Base-by-base conservation (phyloP, 768 basidiomycete genomes). In the Rickenella mellea region DNA sequence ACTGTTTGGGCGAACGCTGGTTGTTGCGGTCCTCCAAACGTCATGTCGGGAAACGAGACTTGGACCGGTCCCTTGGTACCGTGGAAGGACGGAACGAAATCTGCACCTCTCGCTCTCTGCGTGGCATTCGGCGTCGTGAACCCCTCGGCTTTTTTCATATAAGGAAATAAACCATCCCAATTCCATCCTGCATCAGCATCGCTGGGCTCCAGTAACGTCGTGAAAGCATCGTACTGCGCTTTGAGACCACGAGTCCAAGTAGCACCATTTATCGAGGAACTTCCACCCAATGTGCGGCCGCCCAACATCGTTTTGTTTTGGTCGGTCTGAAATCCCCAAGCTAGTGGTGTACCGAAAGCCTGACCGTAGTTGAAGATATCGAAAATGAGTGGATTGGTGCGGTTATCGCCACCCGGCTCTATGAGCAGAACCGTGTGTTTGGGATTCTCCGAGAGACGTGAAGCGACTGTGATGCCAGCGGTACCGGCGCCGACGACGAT, bases 11-110 rank as follows among this genome's bases (percentile, higher is more conserved):
- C 55, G 51, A 77, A 78, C n/a, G 53, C 63, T 2, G 56, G 43
- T 46, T 77, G 74, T 35, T 75, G 70, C 3, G 74, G 71, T 2
- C 74, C 76, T 10, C 74, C 73, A 46, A 73, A 77, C 70, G 77
- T 78, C 5, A 48, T 53, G 51, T 67, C 69, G 12, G 68, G 71
- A 49, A 65, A 71, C 1, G 71, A 70, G 20, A 74, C 73, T 47
- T 74, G 71, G 1, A 79, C 67, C 2, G 76, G 76, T 0, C 77
- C 77, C 1, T 56, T 41, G 17, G 61, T 66, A 5, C 75, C 76
- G 50, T 79, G 76, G 48, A 72, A 76, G 5, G 60, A 59, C 1
- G 59, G 54, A 42, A 72, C 62, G 7, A 54, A 71, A 42, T 71
- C 66, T 3, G 70, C 70, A 1, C 71, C 71, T 49, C 69, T 71